Evolutionary conservation across 2,329 filamentous ascomycete species (phyloP), one percentile per base, ranked within the genome.

Genomic region (Neocucurbitaria cava): DNA sequence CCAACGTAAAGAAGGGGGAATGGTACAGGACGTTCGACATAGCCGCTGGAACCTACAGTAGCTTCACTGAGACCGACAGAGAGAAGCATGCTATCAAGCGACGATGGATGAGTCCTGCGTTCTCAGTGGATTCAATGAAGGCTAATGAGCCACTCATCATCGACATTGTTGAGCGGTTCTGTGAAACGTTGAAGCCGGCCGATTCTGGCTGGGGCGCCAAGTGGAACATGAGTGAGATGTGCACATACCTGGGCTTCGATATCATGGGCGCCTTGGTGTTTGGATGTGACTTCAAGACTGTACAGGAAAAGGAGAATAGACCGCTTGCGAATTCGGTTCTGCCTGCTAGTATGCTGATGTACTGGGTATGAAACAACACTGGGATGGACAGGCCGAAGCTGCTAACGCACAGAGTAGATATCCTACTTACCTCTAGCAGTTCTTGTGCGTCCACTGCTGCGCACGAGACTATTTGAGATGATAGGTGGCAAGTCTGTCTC

Each of bases 11-110:
- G 36, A 82, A 82, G 54, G 74, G 76, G 5, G 68, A 76, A 36
- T 80, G 76, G 62, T 82, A 82, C 59, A 71, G 72, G 23, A 76
- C 78, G 3, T 78, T 81, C 56, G 73, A 75, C 18, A 68, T 75
- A 3, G 72, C 71, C 10, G 72, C 73, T 11, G 70, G 74, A 45
- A 64, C 73, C 23, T 72, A 71, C 58, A 78, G 70, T 53, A 78
- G 75, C 2, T 74, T 78, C 57, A 75, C 69, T 13, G 65, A 73
- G 17, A 78, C 76, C 5, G 75, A 79, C 54, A 75, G 71, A 46
- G 62, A 62, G 3, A 69, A 69, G 17, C 78, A 80, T 64, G 75
- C 76, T 3, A 66, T 75, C 1, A 79, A 78, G 56, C 66, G 78
- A 6, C 55, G 77, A 41, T 77, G 79, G 39, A 59, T 80, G 44